These are phyloP conservation scores for Diaporthe helianthi DNA, from an alignment of 2,329 filamentous ascomycete genomes.

Conservation along the genomic window DNA sequence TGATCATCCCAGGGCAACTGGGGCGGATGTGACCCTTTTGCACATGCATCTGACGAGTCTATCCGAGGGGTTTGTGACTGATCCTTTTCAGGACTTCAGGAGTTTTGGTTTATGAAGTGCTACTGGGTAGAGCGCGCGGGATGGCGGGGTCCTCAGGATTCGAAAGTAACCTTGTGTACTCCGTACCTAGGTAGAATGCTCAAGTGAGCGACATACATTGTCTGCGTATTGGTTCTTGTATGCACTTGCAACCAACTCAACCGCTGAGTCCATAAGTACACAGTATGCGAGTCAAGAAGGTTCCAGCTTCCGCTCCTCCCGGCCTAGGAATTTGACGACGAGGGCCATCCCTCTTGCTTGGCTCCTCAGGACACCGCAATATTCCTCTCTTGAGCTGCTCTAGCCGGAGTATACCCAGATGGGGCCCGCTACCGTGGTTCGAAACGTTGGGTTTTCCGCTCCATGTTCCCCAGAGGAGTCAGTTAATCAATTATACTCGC, in stretches of 20 bases:
- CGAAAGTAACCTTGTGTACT: not conserved
- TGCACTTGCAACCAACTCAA: no score
- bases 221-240: no score
- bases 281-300: slow-evolving; percentile 7
- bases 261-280: no score
- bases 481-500: not conserved
- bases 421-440: no score
- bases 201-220: no score
- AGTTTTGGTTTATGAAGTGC: no score
- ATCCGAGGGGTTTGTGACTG: no score
- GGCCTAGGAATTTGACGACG: not conserved
- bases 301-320: slow-evolving; percentile 6
- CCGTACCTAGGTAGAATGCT: no score
- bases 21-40: not conserved
- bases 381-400: no score
- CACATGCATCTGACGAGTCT: not conserved
- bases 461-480: not conserved
- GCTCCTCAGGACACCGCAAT: not conserved
- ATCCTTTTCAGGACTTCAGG: no score
- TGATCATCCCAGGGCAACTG: no score
- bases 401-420: not conserved
- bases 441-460: not conserved
- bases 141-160: not conserved
- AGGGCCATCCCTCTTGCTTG: not conserved
- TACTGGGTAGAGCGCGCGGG: no score